These are phyloP conservation scores for Fusarium coffeatum DNA, from an alignment of 2,329 filamentous ascomycete genomes.

Conservation along the genomic window DNA sequence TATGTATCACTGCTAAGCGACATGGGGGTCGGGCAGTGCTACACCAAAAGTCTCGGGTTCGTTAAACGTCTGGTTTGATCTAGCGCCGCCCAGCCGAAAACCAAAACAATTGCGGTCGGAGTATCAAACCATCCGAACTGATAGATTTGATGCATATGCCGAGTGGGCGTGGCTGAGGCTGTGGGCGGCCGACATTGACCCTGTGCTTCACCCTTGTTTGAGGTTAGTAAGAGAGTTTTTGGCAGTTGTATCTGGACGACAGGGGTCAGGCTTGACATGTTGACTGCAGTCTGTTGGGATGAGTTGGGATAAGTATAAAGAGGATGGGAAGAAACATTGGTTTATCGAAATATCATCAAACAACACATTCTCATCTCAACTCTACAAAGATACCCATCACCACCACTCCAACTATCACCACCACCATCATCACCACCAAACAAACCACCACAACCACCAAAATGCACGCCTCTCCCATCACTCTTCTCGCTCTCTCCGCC, in stretches of 20 bases:
- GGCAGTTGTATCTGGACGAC: not conserved
- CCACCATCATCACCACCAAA: not conserved
- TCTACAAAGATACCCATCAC: constrained; percentile 6
- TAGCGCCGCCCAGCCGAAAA: constrained; percentile 19
- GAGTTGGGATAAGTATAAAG: constrained; percentile 22
- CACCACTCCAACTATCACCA: not conserved
- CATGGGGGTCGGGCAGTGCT: not conserved
- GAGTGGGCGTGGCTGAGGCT: constrained; percentile 28
- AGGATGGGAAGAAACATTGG: constrained; percentile 4
- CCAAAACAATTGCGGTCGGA: constrained; percentile 24
- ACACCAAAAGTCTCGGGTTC: constrained; percentile 22
- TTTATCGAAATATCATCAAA: not conserved
- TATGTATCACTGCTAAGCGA: not conserved
- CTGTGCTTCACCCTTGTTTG: constrained; percentile 37
- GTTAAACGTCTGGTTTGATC: constrained; percentile 18
- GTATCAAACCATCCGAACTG: constrained; percentile 32
- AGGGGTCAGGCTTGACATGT: constrained; percentile 5
- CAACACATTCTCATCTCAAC: not conserved
- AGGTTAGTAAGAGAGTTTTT: constrained; percentile 19
- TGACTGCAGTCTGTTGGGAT: constrained; percentile 3
- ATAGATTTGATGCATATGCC: constrained; percentile 3
- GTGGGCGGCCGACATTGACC: constrained; percentile 25
- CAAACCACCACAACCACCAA: constrained; percentile 1
- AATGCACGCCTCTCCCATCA: constrained; percentile 33
- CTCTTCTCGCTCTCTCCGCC: constrained; percentile 26